These are phyloP conservation scores for Blastomyces emzantsi DNA, from an alignment of 2,329 filamentous ascomycete genomes.

Conservation along the genomic window DNA sequence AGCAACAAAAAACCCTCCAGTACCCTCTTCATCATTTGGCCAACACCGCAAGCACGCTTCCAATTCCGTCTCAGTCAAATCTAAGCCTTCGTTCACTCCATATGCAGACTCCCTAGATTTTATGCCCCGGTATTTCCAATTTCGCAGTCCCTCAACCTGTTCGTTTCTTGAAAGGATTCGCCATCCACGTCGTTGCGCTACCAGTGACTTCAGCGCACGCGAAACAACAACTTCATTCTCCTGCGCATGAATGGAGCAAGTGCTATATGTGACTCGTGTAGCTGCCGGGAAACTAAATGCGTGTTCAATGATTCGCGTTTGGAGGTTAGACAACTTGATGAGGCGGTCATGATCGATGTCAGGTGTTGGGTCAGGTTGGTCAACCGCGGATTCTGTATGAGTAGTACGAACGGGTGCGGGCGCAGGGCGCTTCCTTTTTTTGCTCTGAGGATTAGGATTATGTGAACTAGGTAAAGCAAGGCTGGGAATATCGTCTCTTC, in stretches of 20 bases:
- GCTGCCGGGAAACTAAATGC: slow-evolving; percentile 74
- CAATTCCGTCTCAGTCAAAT: slow-evolving; percentile 38
- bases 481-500: slow-evolving; percentile 67
- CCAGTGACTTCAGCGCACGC: slow-evolving; percentile 56
- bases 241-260: slow-evolving; percentile 76
- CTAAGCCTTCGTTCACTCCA: slow-evolving; percentile 17
- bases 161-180: slow-evolving; percentile 59
- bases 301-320: slow-evolving; percentile 71
- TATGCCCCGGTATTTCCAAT: slow-evolving; percentile 62
- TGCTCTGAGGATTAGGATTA: slow-evolving; percentile 26
- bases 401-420: neutral
- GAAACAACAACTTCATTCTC: slow-evolving; percentile 86
- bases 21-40: slow-evolving; percentile 69
- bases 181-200: slow-evolving; percentile 65
- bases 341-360: slow-evolving; percentile 56
- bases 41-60: slow-evolving; percentile 75
- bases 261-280: slow-evolving; percentile 76
- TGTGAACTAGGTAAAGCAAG: slow-evolving; percentile 55
- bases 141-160: slow-evolving; percentile 66
- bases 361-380: slow-evolving; percentile 20
- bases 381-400: slow-evolving; percentile 13
- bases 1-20: slow-evolving; percentile 95
- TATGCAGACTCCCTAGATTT: slow-evolving; percentile 30
- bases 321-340: slow-evolving; percentile 66
- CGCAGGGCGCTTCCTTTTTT: slow-evolving; percentile 37